Conservation (phyloP, 805 yeast genomes). For the Ogataea allantospora region DNA sequence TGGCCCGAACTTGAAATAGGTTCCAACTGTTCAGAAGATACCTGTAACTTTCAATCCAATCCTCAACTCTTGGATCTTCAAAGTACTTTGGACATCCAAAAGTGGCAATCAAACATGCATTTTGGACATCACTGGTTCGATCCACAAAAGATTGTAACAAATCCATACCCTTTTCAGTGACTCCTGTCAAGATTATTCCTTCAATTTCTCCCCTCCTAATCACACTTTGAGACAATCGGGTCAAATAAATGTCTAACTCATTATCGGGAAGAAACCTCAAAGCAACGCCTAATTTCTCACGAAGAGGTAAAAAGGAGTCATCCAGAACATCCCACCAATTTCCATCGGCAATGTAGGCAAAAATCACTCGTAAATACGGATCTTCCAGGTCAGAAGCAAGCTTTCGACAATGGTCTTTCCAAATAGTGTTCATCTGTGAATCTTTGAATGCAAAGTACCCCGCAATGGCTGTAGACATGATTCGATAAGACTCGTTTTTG, state of each 20-base stretch:
- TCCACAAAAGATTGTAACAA: conserved; percentile 84
- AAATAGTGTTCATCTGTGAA: conserved; percentile 61
- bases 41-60: conserved; percentile 76
- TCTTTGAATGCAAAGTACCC: conserved; percentile 75
- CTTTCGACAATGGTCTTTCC: conserved; percentile 91
- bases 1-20: conserved; percentile 73
- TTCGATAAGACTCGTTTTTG: conserved; percentile 62
- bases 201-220: conserved; percentile 81
- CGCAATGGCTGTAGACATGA: conserved; percentile 92
- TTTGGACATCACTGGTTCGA: conserved; percentile 86
- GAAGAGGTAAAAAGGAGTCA: conserved; percentile 80
- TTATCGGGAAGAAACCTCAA: conserved; percentile 78
- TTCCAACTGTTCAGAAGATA: conserved; percentile 75
- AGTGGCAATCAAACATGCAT: conserved; percentile 78
- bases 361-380: conserved; percentile 87
- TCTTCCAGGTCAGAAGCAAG: conserved; percentile 86
- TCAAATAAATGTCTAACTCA: conserved; percentile 70
- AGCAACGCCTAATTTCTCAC: conserved; percentile 90
- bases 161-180: conserved; percentile 80
- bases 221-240: conserved; percentile 67
- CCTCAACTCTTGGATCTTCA: conserved; percentile 64
- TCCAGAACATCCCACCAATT: conserved; percentile 97
- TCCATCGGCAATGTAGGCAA: conserved; percentile 89
- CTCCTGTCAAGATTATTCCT: conserved; percentile 88
- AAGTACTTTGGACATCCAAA: conserved; percentile 86